These are phyloP conservation scores for Cantharellus anzutake DNA, from an alignment of 768 basidiomycete species.

Conservation along the genomic window DNA sequence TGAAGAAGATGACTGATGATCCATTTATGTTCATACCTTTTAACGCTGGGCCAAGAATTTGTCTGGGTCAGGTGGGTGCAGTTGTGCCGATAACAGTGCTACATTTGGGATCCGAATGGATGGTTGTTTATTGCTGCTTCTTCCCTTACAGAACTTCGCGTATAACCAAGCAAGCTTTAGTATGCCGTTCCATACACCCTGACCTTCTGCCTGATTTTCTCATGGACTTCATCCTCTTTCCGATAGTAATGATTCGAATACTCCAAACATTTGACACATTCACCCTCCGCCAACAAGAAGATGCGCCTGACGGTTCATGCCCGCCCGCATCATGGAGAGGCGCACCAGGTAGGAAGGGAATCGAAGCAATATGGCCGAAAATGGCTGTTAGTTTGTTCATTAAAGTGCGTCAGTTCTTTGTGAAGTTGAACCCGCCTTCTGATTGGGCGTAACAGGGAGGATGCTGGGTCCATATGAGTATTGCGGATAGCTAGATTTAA, in stretches of 20 bases:
- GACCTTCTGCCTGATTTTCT: not conserved
- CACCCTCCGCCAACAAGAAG: conserved; percentile 7
- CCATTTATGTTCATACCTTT: not conserved
- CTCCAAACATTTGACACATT: conserved; percentile 7
- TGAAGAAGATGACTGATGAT: not conserved
- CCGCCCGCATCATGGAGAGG: conserved; percentile 6
- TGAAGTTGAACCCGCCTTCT: no score
- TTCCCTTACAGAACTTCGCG: conserved; percentile 5
- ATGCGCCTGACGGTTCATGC: conserved; percentile 1
- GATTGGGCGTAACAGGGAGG: no score
- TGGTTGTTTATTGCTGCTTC: not conserved
- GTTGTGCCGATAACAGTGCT: conserved; percentile 9
- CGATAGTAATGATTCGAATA: conserved; percentile 5
- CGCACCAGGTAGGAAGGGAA: not conserved
- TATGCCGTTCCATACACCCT: not conserved
- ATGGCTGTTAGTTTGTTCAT: conserved; percentile 5
- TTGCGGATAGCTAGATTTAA: not conserved
- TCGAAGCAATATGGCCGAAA: conserved; percentile 6
- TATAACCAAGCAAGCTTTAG: conserved; percentile 9
- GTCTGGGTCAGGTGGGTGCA: conserved; percentile 6
- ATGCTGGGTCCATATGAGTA: no score
- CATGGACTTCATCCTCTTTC: not conserved
- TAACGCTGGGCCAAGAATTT: conserved; percentile 2
- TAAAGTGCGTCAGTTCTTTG: not conserved
- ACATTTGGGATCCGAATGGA: not conserved